Evolutionary conservation across 176 grass and related monocot species (phyloP).

Genomic region (Thinopyrum elongatum): DNA sequence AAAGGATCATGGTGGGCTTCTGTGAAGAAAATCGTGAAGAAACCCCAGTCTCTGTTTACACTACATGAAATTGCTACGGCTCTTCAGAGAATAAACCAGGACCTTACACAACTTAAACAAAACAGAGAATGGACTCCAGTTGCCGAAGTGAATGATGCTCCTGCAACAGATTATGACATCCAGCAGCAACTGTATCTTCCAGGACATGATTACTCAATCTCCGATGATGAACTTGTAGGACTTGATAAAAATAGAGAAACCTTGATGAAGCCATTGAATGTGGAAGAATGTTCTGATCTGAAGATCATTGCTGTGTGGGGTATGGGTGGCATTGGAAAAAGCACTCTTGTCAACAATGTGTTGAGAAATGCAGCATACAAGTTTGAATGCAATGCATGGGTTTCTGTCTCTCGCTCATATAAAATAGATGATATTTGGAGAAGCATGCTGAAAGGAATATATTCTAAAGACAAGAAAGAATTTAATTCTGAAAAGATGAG

Average conservation of each 20-base stretch:
- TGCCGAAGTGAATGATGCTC: neutral
- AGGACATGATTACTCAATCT: neutral
- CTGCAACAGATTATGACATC: neutral
- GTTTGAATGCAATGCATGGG: slow-evolving; percentile 5
- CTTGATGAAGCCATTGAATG: slow-evolving; percentile 2
- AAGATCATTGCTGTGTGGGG: slow-evolving; percentile 16
- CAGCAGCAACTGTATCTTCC: neutral
- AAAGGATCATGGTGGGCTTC: neutral
- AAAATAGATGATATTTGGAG: neutral
- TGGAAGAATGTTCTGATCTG: neutral
- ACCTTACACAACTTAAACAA: neutral
- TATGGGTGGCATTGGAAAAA: slow-evolving; percentile 58
- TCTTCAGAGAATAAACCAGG: neutral
- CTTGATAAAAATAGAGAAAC: slow-evolving; percentile 12
- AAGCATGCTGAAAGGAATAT: slow-evolving; percentile 13
- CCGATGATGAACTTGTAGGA: slow-evolving; percentile 39
- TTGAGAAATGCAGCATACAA: neutral
- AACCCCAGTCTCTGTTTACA: neutral
- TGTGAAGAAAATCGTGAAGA: slow-evolving; percentile 21
- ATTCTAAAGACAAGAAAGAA: neutral
- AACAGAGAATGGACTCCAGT: neutral
- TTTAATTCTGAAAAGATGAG: neutral
- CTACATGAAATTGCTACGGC: neutral
- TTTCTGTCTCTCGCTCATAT: slow-evolving; percentile 31
- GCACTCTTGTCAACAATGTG: slow-evolving; percentile 34